phyloP scores from a whole-genome alignment of 371 early-diverging fungal species.

The Dichotomocladium elegans region DNA sequence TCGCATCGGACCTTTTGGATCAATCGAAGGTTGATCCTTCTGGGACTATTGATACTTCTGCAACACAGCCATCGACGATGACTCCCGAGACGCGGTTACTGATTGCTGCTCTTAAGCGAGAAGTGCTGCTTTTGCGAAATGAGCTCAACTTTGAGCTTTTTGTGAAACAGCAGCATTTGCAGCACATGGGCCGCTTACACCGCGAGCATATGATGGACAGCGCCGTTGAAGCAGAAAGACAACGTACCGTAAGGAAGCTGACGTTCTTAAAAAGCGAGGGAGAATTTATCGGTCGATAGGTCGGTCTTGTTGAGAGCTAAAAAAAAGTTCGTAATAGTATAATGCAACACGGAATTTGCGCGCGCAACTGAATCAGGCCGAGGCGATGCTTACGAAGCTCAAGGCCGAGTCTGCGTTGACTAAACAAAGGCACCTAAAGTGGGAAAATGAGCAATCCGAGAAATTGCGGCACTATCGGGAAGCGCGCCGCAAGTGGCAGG shows the following conservation, averaged over 20 bases:
- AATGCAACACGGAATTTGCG: slow-evolving; percentile 55
- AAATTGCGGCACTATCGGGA: slow-evolving; percentile 57
- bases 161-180: slow-evolving; percentile 64
- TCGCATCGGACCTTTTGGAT: too few relatives aligned
- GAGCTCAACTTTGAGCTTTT: slow-evolving; percentile 66
- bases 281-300: too few relatives aligned
- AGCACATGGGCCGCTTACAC: slow-evolving; percentile 63
- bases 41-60: too few relatives aligned
- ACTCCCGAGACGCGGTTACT: slow-evolving; percentile 30
- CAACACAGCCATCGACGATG: slow-evolving; percentile 4
- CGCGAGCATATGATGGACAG: slow-evolving; percentile 62
- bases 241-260: slow-evolving; percentile 44
- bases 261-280: background rate
- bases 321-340: slow-evolving; percentile 23
- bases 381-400: slow-evolving; percentile 45
- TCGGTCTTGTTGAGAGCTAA: background rate
- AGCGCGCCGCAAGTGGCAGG: slow-evolving; percentile 53
- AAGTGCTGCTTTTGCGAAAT: slow-evolving; percentile 55
- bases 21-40: too few relatives aligned
- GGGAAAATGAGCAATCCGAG: slow-evolving; percentile 60
- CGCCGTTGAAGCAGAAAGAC: slow-evolving; percentile 61
- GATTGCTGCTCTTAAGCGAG: slow-evolving; percentile 50
- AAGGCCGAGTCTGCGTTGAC: slow-evolving; percentile 51
- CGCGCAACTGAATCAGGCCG: slow-evolving; percentile 52
- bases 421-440: slow-evolving; percentile 58